Conservation (phyloP, 2,329 filamentous ascomycete species). For the Aspergillus sp. region DNA sequence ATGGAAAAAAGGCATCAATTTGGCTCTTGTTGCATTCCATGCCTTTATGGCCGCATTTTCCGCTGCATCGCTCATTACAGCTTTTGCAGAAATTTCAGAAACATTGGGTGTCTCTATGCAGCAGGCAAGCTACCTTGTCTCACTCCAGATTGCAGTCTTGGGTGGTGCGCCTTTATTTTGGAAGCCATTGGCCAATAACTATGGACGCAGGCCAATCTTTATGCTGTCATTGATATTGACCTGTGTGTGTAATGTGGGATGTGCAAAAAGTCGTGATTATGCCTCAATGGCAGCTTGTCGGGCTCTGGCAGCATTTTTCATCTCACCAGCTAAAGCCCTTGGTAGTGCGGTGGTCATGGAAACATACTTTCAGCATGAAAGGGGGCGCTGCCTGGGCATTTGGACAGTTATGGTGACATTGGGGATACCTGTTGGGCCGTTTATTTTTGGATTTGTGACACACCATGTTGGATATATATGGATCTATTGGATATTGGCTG, state of each 20-base stretch:
- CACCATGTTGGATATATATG: constrained; percentile 49
- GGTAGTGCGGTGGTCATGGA: constrained; percentile 52
- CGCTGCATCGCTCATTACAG: constrained; percentile 49
- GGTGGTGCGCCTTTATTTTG: constrained; percentile 51
- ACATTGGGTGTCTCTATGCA: constrained; percentile 47
- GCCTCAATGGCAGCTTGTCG: constrained; percentile 46
- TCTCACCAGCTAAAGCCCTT: constrained; percentile 46
- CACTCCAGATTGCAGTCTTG: constrained; percentile 50
- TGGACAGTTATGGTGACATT: constrained; percentile 48
- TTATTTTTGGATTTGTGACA: constrained; percentile 39
- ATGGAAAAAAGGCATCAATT: constrained; percentile 44
- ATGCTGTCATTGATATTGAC: constrained; percentile 45
- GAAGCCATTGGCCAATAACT: constrained; percentile 49
- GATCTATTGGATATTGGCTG: constrained; percentile 54
- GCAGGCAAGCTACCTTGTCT: constrained; percentile 48
- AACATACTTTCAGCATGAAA: constrained; percentile 49
- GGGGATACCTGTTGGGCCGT: constrained; percentile 37
- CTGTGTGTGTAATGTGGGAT: constrained; percentile 48
- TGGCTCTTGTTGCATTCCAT: constrained; percentile 52
- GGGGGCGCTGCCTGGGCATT: constrained; percentile 50
- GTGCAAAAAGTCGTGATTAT: constrained; percentile 45
- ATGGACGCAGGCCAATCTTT: constrained; percentile 50
- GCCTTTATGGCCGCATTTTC: constrained; percentile 53
- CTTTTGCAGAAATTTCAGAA: constrained; percentile 47
- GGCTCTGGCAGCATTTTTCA: constrained; percentile 48